Base-by-base conservation (phyloP, 2,329 filamentous ascomycete species). In the Mycosphaerella sp. region DNA sequence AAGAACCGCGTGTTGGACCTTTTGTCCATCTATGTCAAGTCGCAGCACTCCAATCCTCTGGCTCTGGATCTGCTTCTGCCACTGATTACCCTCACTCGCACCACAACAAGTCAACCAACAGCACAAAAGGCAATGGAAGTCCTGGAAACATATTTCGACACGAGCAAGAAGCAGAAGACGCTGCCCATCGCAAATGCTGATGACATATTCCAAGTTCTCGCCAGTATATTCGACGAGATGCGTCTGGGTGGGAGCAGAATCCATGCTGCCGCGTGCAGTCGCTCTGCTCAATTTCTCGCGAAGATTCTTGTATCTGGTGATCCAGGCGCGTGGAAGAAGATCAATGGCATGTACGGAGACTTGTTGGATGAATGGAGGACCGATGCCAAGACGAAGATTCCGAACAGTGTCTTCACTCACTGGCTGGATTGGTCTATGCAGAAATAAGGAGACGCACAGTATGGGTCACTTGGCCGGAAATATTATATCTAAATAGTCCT, bases 1-100 rank as follows among this genome's bases (percentile, higher is more conserved):
- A 98, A 98, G 76, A 88, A 89, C 70, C 87, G 91, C 41, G 86
- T 96, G 5, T 80, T 97, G 4, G 93, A 97, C 66, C 80, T 97
- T 1, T 78, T 97, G 9, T 82, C 86, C 56, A 86, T 93, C 59
- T 97, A 89, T 70, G 78, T 93, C 59, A 90, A 87, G 69, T 85
- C 86, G 62, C 85, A 93, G 71, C 81, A 86, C 53, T 78, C 78
- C 21, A 86, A 83, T 63, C 72, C 80, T 1, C 74, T 91, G 1
- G 81, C 84, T 0, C 80, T 93, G 42, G 77, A 82, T 38, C 72
- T 93, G 7, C 74, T 96, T 5, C 69, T 91, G 6, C 90, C 92
- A 0, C 76, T 96, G 0, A 76, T 95, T n/a, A 76, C 79, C 43
- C 80, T 93, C 41, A 82, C 88, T 44, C 83, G 89, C 53, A 85